Conservation (phyloP, 2,329 filamentous ascomycete genomes). For the Ophiobolus disseminans region DNA sequence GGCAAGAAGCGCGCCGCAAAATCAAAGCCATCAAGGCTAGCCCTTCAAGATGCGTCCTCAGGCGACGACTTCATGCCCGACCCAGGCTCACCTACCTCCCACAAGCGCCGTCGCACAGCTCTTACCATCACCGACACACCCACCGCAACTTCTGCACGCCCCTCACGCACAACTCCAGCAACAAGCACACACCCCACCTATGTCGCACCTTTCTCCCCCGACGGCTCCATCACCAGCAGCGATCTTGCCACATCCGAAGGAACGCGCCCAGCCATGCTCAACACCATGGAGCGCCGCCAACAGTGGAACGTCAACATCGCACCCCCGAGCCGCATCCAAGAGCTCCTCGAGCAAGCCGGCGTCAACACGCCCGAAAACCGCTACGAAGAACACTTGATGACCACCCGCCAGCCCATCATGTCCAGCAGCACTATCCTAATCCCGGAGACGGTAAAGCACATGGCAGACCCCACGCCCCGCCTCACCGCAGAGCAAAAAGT, state of each 20-base stretch:
- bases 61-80: slow-evolving; percentile 15
- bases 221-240: not conserved
- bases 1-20: slow-evolving; percentile 12
- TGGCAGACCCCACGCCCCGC: slow-evolving; percentile 6
- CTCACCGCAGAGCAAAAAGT: slow-evolving; percentile 4
- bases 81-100: slow-evolving; percentile 10
- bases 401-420: slow-evolving; percentile 13
- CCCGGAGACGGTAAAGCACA: slow-evolving; percentile 11
- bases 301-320: not conserved
- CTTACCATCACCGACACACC: slow-evolving; percentile 13
- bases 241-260: not conserved
- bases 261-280: not conserved
- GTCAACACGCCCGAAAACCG: slow-evolving; percentile 5
- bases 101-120: slow-evolving; percentile 15
- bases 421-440: slow-evolving; percentile 15
- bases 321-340: not conserved
- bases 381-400: slow-evolving; percentile 24
- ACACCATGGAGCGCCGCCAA: not conserved
- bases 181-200: not conserved
- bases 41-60: slow-evolving; percentile 7
- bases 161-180: not conserved
- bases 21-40: slow-evolving; percentile 2
- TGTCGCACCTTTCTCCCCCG: not conserved
- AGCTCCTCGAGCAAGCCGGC: not conserved
- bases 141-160: slow-evolving; percentile 10